Evolutionary conservation across 805 yeast genomes (phyloP), one percentile per base, ranked within the genome.

Genomic region (Candida succiphila): DNA sequence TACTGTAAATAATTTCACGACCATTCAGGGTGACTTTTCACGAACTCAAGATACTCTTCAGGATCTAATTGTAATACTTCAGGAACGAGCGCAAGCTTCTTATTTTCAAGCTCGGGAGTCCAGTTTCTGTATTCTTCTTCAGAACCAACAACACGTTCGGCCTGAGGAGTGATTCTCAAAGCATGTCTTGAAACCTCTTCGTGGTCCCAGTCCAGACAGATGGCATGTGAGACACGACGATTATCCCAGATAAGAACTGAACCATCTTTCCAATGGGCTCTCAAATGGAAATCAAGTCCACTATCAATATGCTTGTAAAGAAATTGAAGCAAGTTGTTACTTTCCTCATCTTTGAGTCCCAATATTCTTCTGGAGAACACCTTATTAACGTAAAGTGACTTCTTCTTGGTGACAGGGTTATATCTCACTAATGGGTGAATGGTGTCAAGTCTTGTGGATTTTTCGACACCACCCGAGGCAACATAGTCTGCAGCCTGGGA

Each of bases 171-270:
- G 37, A 81, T 70, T 54, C 89, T 69, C 48, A 76, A 75, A 8
- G 82, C 83, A 44, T 81, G 89, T 54, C 92, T 71, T n/a, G n/a
- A n/a, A 17, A 72, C 64, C 26, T 67, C 71, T 14, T 80, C 77
- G 30, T 69, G 64, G 43, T 71, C 79, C 78, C 84, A 81, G 46
- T 82, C 89, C 35, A 73, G 68, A 14, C 75, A 64, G 13, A 86
- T 85, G 12, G 82, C 63, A 53, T 82, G 92, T 17, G 70, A 57
- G 8, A 76, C 69, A 48, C 79, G 63, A 51, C 92, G 73, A 63
- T 82, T 82, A 49, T 82, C 92, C 89, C 89, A 82, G 20, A 79
- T 54, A 15, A 77, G 84, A 33, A 82, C 79, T 2, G 86, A 70
- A 32, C 70, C 68, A 33, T 78, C 76, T 49, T 74, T 78, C 82